Percentiles rank a stretch among this genome's conserved stretches.
phyloP scores from a whole-genome alignment of 1,139 yeast species.

The Schwanniomyces etchellsii region DNA sequence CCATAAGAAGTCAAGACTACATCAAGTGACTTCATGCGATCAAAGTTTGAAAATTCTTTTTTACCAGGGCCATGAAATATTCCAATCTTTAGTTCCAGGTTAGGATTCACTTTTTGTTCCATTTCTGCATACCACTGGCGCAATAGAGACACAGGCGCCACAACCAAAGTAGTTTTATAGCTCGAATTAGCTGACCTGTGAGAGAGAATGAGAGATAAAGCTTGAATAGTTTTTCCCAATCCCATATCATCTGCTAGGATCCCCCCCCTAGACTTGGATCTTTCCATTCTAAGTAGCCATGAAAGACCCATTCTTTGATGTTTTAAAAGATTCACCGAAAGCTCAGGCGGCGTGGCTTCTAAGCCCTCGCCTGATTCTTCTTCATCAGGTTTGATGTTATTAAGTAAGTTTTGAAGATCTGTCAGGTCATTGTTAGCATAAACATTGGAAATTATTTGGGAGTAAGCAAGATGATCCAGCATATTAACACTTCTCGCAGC shows the following conservation, averaged over 20 bases:
- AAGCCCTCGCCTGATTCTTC: constrained; percentile 31
- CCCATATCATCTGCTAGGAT: constrained; percentile 95
- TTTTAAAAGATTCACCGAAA: constrained; percentile 61
- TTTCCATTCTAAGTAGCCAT: constrained; percentile 74
- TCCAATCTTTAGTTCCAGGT: constrained; percentile 41
- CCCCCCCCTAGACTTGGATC: constrained; percentile 61
- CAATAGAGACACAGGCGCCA: constrained; percentile 81
- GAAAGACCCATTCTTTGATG: constrained; percentile 85
- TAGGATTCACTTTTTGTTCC: constrained; percentile 50
- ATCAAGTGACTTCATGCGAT: constrained; percentile 53
- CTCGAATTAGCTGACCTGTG: constrained; percentile 33
- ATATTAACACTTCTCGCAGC: too few relatives aligned
- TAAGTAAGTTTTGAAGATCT: constrained; percentile 46
- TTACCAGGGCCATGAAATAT: constrained; percentile 58
- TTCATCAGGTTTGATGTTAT: constrained; percentile 64
- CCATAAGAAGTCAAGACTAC: constrained; percentile 76
- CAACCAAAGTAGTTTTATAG: constrained; percentile 59
- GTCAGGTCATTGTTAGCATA: constrained; percentile 31
- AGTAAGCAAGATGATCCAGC: too few relatives aligned
- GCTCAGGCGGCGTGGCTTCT: constrained; percentile 63
- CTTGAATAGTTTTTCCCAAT: constrained; percentile 84
- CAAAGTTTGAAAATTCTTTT: constrained; percentile 31
- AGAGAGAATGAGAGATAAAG: constrained; percentile 62
- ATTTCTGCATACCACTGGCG: constrained; percentile 84
- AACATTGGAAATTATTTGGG: constrained; percentile 13